Conservation (phyloP, 495 filamentous ascomycete genomes). For the Talaromyces proteolyticus region DNA sequence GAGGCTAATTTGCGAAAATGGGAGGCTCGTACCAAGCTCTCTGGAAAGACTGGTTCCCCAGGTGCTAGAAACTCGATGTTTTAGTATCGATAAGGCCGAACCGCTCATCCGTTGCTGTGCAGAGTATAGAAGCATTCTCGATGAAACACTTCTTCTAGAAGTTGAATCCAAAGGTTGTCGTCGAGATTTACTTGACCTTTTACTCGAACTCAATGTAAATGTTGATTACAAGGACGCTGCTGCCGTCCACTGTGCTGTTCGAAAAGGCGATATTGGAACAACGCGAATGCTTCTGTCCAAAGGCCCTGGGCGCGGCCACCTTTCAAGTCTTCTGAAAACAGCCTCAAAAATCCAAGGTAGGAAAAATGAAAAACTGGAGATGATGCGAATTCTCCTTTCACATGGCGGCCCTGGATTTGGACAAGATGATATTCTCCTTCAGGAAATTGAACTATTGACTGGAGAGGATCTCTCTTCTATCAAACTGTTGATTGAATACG, state of each 20-base stretch:
- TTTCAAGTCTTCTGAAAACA: neutral
- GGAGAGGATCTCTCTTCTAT: neutral
- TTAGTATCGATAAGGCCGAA: neutral
- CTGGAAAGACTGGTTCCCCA: neutral
- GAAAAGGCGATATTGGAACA: neutral
- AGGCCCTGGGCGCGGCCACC: neutral
- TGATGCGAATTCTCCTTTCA: neutral
- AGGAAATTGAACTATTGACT: neutral
- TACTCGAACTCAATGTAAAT: neutral
- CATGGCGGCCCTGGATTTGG: neutral
- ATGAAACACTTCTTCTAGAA: neutral
- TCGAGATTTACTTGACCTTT: neutral
- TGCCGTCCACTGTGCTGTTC: neutral
- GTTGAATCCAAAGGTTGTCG: neutral
- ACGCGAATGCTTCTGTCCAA: neutral
- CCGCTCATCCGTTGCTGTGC: neutral
- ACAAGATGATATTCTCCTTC: neutral
- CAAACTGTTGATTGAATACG: neutral
- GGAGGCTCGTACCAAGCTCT: neutral
- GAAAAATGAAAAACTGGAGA: neutral
- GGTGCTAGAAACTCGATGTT: neutral
- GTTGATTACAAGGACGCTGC: neutral
- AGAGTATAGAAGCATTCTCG: neutral
- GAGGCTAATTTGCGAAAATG: neutral
- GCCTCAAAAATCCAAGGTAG: neutral